Percentiles rank a stretch among this genome's conserved stretches.
Conservation (phyloP, 208 protist genomes). For the Novymonas esmeraldas region DNA sequence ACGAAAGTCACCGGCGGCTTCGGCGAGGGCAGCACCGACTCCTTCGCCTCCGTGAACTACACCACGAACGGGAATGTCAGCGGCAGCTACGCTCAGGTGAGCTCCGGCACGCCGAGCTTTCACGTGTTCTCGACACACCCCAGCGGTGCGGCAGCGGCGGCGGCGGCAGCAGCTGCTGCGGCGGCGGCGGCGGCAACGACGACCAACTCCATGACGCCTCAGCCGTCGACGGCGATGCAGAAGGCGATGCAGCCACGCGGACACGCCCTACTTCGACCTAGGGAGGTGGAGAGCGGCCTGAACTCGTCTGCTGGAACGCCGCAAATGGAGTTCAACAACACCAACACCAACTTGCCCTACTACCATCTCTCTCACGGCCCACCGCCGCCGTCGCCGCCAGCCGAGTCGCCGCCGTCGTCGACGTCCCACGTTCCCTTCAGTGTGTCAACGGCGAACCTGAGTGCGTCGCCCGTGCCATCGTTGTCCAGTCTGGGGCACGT, state of each 20-base stretch:
- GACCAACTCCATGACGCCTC: background rate
- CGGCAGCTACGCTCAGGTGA: background rate
- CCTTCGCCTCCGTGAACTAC: slow-evolving; percentile 4
- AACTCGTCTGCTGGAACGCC: background rate
- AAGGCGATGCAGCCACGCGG: background rate
- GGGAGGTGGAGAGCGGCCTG: background rate
- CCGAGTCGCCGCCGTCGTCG: slow-evolving; percentile 2
- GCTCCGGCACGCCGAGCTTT: slow-evolving; percentile 3
- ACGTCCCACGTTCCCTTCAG: background rate
- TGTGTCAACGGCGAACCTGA: slow-evolving; percentile 3
- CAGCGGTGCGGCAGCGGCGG: slow-evolving; percentile 1
- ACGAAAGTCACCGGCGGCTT: background rate
- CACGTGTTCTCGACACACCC: slow-evolving; percentile 33
- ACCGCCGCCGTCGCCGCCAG: background rate
- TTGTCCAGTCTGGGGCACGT: background rate
- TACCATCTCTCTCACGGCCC: background rate
- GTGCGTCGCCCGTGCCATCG: slow-evolving; percentile 1
- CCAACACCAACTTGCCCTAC: background rate
- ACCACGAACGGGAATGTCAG: background rate
- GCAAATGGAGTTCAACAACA: background rate
- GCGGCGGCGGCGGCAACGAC: background rate
- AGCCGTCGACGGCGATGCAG: slow-evolving; percentile 3
- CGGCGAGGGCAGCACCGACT: slow-evolving; percentile 9
- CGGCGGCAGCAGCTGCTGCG: background rate
- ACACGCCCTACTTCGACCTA: background rate